Percentiles rank a stretch among this genome's conserved stretches.
Conservation (phyloP, 257 asterid genomes). For the Marsdenia floribunda region DNA sequence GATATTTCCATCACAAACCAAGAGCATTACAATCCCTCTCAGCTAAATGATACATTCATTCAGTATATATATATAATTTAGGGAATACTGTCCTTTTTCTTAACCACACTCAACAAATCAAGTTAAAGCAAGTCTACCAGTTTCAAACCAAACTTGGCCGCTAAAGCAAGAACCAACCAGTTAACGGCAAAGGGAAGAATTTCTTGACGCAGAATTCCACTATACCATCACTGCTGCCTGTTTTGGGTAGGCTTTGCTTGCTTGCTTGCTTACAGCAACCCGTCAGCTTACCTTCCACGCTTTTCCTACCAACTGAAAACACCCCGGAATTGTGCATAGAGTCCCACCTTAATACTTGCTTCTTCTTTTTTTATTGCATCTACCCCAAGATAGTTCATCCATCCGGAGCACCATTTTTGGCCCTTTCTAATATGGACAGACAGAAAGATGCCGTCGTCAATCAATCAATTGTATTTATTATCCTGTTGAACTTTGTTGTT, state of each 20-base stretch:
- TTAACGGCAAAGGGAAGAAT: neutral
- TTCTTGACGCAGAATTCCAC: slow-evolving; percentile 5
- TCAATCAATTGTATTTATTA: too few relatives aligned
- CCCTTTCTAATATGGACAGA: neutral
- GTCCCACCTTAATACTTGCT: neutral
- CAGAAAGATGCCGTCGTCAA: too few relatives aligned
- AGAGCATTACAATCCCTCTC: neutral
- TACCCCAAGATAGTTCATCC: neutral
- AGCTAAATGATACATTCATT: neutral
- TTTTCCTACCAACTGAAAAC: slow-evolving; percentile 5
- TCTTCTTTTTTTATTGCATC: neutral
- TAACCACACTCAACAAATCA: slow-evolving; percentile 48
- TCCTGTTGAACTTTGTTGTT: too few relatives aligned
- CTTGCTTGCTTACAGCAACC: neutral
- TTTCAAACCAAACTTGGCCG: slow-evolving; percentile 72
- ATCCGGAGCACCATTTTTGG: neutral
- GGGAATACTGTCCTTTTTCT: slow-evolving; percentile 19
- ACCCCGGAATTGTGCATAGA: neutral
- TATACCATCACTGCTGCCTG: too few relatives aligned
- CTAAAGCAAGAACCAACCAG: slow-evolving; percentile 34
- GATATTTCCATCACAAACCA: slow-evolving; percentile 24
- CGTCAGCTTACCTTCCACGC: slow-evolving; percentile 8
- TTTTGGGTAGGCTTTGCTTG: neutral
- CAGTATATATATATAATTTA: neutral
- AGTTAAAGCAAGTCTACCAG: slow-evolving; percentile 36